Percentiles rank a stretch among this genome's conserved stretches.
These are phyloP conservation scores for Candida krabiensis DNA, from an alignment of 805 yeast species.

Conservation along the genomic window DNA sequence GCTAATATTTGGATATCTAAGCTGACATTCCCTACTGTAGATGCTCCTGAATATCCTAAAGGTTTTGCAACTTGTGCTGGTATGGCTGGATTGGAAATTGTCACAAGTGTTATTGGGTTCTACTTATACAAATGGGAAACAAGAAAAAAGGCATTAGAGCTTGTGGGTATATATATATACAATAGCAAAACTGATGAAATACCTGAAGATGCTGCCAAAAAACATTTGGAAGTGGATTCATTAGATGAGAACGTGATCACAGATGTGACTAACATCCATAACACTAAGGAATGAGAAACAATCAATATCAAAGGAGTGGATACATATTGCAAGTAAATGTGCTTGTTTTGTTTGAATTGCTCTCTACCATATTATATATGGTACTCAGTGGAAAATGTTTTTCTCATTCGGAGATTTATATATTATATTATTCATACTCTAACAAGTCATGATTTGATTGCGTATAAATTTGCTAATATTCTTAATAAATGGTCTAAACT, in stretches of 20 bases:
- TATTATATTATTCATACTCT: too few species aligned
- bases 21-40: constrained; percentile 6
- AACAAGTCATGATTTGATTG: too few species aligned
- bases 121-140: constrained; percentile 4
- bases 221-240: background rate
- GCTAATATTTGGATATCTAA: constrained; percentile 4
- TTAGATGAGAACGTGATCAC: background rate
- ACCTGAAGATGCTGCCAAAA: background rate
- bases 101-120: constrained; percentile 2
- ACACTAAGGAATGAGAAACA: background rate
- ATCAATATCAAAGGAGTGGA: too few species aligned
- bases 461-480: too few species aligned
- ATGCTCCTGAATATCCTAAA: constrained; percentile 4
- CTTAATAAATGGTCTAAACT: too few species aligned
- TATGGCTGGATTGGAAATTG: constrained; percentile 4
- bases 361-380: too few species aligned
- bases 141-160: constrained; percentile 3
- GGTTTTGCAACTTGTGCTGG: constrained; percentile 3
- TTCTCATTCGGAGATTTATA: too few species aligned
- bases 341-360: too few species aligned
- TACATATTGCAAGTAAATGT: too few species aligned
- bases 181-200: constrained; percentile 3
- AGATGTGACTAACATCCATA: background rate
- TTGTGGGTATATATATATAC: constrained; percentile 4
- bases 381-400: too few species aligned